A percentile compares a stretch with the other conserved stretches of the same genome.
These are phyloP conservation scores for Blastocystis sp. DNA, from an alignment of 352 stramenopile species.

Conservation along the genomic window DNA sequence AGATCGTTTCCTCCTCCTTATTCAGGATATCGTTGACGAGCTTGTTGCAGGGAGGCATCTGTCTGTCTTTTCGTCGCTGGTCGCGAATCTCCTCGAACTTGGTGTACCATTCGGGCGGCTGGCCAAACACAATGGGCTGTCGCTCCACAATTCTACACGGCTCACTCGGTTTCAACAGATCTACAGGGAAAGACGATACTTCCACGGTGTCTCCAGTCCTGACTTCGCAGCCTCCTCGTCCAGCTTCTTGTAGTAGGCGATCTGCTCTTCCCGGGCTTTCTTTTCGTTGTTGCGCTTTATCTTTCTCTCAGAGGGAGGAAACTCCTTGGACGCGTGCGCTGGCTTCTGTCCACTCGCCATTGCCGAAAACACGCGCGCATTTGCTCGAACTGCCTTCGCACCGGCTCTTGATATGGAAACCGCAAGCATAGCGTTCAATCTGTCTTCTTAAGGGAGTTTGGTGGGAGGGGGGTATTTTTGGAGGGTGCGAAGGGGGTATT, in stretches of 20 bases:
- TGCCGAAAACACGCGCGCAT: neutral
- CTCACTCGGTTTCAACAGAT: neutral
- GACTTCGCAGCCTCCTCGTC: constrained; percentile 29
- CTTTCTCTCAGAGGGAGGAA: constrained; percentile 33
- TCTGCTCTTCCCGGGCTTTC: neutral
- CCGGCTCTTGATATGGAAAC: neutral
- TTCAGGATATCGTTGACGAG: neutral
- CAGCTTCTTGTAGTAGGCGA: constrained; percentile 4
- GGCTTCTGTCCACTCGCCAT: neutral
- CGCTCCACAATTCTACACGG: constrained; percentile 18
- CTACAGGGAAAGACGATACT: constrained; percentile 5
- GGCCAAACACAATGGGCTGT: constrained; percentile 46
- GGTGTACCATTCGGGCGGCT: constrained; percentile 49
- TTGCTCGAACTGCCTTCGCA: neutral
- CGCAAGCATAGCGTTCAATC: neutral
- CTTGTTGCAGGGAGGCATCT: constrained; percentile 26
- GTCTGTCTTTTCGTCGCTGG: neutral
- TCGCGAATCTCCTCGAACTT: constrained; percentile 46
- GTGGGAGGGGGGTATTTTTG: too few relatives aligned
- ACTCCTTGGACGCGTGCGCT: neutral
- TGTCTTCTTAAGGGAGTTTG: too few relatives aligned
- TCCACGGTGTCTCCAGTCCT: constrained; percentile 20
- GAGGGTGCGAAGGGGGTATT: too few relatives aligned
- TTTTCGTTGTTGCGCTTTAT: constrained; percentile 3
- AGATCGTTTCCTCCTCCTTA: neutral